phyloP scores from a whole-genome alignment of 192 early-diverging fungal genomes.

The Chytriomyces hyalinus region DNA sequence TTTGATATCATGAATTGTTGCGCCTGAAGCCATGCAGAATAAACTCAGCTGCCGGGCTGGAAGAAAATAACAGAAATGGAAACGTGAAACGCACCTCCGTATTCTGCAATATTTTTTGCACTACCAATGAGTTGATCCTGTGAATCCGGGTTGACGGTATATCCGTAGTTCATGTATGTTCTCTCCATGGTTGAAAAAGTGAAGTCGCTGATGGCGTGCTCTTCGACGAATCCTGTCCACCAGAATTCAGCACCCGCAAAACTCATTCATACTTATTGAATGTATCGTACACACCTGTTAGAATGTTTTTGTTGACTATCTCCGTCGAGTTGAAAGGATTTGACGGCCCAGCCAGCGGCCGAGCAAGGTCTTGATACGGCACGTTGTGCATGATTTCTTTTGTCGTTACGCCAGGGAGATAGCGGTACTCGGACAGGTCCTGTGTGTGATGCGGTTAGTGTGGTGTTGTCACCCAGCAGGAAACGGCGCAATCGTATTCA shows the following conservation, averaged over 20 bases:
- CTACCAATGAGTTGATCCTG: constrained; percentile 68
- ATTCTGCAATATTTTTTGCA: constrained; percentile 38
- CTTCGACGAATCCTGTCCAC: constrained; percentile 75
- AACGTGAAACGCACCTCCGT: constrained; percentile 30
- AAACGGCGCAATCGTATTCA: not conserved
- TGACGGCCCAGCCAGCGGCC: constrained; percentile 46
- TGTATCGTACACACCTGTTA: constrained; percentile 39
- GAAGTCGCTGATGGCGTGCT: constrained; percentile 69
- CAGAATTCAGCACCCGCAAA: not conserved
- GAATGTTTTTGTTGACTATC: constrained; percentile 45
- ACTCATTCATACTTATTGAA: too few relatives aligned
- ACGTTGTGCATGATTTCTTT: constrained; percentile 59
- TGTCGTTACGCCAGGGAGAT: constrained; percentile 45
- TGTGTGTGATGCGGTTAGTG: constrained; percentile 2
- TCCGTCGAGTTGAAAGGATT: constrained; percentile 48
- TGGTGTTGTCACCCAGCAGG: not conserved
- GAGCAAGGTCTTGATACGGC: constrained; percentile 50
- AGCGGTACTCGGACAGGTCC: constrained; percentile 40
- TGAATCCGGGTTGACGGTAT: constrained; percentile 76
- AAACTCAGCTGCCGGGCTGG: not conserved
- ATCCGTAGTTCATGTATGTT: constrained; percentile 80
- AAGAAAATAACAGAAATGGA: not conserved
- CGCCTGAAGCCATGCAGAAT: constrained; percentile 47
- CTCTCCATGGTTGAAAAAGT: constrained; percentile 85
- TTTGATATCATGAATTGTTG: constrained; percentile 59